Conservation (phyloP, 495 filamentous ascomycete genomes). For the Tuber aestivum region DNA sequence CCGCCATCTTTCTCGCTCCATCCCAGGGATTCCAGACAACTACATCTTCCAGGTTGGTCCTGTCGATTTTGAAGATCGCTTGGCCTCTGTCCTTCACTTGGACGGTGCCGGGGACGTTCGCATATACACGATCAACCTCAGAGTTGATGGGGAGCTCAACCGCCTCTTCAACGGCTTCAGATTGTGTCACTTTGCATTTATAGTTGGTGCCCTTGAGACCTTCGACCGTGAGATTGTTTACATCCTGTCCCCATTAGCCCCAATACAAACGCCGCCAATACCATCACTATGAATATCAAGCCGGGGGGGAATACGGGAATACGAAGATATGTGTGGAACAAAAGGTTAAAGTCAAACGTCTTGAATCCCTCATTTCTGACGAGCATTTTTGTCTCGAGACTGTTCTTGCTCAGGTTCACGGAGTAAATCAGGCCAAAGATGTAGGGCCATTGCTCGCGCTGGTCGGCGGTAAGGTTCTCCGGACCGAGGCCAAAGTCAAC, state of each 20-base stretch:
- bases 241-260: constrained; percentile 53
- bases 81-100: constrained; percentile 57
- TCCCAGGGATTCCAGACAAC: constrained; percentile 98
- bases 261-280: constrained; percentile 3
- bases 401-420: constrained; percentile 69
- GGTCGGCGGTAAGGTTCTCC: constrained; percentile 58
- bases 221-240: constrained; percentile 60
- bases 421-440: constrained; percentile 87
- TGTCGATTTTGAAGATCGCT: constrained; percentile 61
- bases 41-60: constrained; percentile 75
- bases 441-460: constrained; percentile 66
- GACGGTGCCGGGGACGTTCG: constrained; percentile 44
- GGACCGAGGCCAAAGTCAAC: constrained; percentile 88
- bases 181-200: constrained; percentile 69
- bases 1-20: constrained; percentile 74
- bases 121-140: constrained; percentile 80
- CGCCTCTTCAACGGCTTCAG: constrained; percentile 53
- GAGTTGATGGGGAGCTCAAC: constrained; percentile 55
- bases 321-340: constrained; percentile 85
- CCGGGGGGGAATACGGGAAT: constrained; percentile 55
- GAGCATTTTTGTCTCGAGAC: constrained; percentile 73
- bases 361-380: constrained; percentile 76
- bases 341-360: constrained; percentile 81
- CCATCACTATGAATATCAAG: not conserved
- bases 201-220: constrained; percentile 70